Evolutionary conservation across 331 rosid genomes (phyloP), one percentile per base, ranked within the genome.

Genomic region (Pyracantha coccinea): DNA sequence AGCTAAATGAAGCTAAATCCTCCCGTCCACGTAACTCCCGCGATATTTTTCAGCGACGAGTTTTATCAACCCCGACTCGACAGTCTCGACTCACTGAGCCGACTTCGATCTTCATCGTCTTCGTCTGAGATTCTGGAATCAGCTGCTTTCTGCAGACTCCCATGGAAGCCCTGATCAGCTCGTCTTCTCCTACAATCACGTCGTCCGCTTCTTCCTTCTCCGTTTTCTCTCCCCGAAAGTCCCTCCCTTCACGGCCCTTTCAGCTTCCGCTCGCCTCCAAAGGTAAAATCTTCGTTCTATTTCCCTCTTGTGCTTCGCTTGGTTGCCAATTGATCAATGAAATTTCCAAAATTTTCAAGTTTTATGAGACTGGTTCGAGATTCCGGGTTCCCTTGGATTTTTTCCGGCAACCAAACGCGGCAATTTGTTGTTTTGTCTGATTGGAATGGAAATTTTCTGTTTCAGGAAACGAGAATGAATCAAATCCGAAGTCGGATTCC

Each of bases 381-480:
- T 28, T 28, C 50, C n/a, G 24, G 4, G 2, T 68, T 63, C 1
- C 47, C 47, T 41, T 41, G 47, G 35, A 23, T 33, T 59, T 21
- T 68, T 52, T 7, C 11, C 38, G 50, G 41, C 76, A 16, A 58
- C 11, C 52, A 10, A 29, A 17, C 44, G 9, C 19, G 12, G 13
- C 20, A 63, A 7, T 31, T 16, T 63, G 20, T 63, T 31, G 1
- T 29, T 80, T 41, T 41, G 6, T 44, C 68, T 78, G 75, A 24
- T 73, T 11, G n/a, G 8, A 53, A 58, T 52, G 0, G 71, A 7
- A 3, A 32, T 75, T 27, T 29, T 3, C 47, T 15, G 1, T 45
- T 77, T 78, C 86, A 94, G 97, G 92, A 69, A 82, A 86, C 52
- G 92, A 81, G 35, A 83, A 73, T 25, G 96, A 86, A 66, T 78